A percentile compares a stretch with the other conserved stretches of the same genome.
These are phyloP conservation scores for Cyathus striatus DNA, from an alignment of 768 basidiomycete genomes.

Conservation along the genomic window DNA sequence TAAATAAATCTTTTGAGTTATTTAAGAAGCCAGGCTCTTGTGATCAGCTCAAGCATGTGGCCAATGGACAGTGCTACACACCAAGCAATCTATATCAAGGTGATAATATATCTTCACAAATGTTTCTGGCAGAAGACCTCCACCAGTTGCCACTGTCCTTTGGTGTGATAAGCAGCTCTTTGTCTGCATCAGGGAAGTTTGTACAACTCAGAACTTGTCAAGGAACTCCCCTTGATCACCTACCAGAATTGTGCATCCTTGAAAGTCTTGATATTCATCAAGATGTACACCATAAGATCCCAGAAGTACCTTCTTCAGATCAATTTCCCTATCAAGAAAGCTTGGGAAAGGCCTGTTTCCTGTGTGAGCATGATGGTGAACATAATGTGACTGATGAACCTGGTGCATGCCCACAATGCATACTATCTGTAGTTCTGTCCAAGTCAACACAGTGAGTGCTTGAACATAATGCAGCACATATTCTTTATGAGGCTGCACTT, in stretches of 20 bases:
- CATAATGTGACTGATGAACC: slow-evolving; percentile 1
- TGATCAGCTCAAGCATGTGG: not conserved
- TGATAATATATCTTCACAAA: not conserved
- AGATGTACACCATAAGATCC: slow-evolving; percentile 10
- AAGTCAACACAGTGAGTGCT: slow-evolving; percentile 14
- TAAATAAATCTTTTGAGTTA: too few species aligned
- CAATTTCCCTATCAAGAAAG: slow-evolving; percentile 15
- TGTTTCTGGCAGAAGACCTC: too few species aligned
- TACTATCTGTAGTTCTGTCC: slow-evolving; percentile 6
- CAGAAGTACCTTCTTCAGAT: too few species aligned
- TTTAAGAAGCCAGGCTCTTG: too few species aligned
- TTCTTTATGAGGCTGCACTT: slow-evolving; percentile 14
- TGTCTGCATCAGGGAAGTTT: slow-evolving; percentile 20
- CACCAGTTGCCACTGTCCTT: slow-evolving; percentile 19
- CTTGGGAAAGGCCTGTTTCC: slow-evolving; percentile 13
- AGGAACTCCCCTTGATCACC: slow-evolving; percentile 8
- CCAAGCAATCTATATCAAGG: not conserved
- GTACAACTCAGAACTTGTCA: slow-evolving; percentile 10
- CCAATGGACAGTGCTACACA: too few species aligned
- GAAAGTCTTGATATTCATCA: slow-evolving; percentile 9
- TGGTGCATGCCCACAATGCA: slow-evolving; percentile 7
- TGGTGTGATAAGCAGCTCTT: slow-evolving; percentile 15
- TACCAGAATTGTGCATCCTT: slow-evolving; percentile 12
- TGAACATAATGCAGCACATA: slow-evolving; percentile 20
- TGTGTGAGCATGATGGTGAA: slow-evolving; percentile 10